A percentile compares a stretch with the other conserved stretches of the same genome.
Conservation (phyloP, 495 filamentous ascomycete species). For the Neurospora tetrasperma region DNA sequence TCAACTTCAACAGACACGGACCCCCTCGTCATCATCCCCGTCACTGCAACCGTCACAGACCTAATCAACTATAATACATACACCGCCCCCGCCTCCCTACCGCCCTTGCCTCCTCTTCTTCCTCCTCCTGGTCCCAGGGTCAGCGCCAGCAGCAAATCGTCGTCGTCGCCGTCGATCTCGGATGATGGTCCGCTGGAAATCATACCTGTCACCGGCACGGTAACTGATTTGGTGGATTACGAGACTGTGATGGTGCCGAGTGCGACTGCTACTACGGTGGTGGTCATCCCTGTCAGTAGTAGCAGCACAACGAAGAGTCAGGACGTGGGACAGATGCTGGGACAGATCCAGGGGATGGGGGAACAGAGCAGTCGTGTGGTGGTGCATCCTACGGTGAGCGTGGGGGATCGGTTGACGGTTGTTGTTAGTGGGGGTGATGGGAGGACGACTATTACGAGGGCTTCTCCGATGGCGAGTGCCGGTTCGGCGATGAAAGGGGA, state of each 20-base stretch:
- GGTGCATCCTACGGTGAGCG: neutral
- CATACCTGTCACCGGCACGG: neutral
- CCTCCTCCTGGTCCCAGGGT: no score
- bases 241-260: neutral
- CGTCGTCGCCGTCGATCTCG: neutral
- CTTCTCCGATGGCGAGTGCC: neutral
- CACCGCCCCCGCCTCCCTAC: neutral
- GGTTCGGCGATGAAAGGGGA: no score
- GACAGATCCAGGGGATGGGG: neutral
- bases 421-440: neutral
- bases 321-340: neutral
- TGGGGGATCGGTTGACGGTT: neutral
- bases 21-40: neutral
- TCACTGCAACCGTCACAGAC: neutral
- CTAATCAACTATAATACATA: neutral
- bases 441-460: neutral
- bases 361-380: neutral
- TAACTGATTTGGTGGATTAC: neutral
- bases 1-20: neutral
- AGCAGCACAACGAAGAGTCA: neutral
- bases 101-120: neutral
- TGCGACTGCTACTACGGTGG: neutral
- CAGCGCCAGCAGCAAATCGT: neutral
- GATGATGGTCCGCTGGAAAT: neutral
- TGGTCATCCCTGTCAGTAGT: neutral